Evolutionary conservation across 73 alveolate genomes (phyloP).

Genomic region (Paramecium primaurelia): DNA sequence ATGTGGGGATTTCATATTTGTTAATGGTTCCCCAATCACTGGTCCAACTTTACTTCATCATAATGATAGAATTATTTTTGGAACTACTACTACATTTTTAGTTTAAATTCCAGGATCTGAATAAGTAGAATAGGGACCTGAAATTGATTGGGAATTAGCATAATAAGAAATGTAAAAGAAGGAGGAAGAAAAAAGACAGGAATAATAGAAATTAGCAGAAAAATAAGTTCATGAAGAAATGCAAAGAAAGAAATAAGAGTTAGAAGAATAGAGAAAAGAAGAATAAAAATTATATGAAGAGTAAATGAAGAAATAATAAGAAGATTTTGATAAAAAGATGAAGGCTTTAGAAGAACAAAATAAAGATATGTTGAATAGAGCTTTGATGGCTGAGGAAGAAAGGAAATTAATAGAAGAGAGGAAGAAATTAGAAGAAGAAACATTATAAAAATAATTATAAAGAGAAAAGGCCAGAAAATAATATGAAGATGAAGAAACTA

Average conservation of each 20-base stretch:
- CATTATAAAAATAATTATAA: neutral
- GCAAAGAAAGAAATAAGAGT: constrained; percentile 32
- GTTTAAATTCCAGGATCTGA: constrained; percentile 62
- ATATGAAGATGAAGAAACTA: constrained; percentile 53
- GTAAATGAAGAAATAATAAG: constrained; percentile 43
- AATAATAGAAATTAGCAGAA: constrained; percentile 22
- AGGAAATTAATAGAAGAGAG: constrained; percentile 31
- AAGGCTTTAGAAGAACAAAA: neutral
- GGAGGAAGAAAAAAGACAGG: constrained; percentile 16
- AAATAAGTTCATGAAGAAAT: constrained; percentile 34
- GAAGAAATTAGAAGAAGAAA: constrained; percentile 33
- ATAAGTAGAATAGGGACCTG: constrained; percentile 30
- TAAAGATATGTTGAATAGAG: neutral
- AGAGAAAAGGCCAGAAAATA: constrained; percentile 42
- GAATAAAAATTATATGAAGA: constrained; percentile 46
- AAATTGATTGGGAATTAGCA: constrained; percentile 60
- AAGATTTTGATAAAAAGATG: constrained; percentile 22
- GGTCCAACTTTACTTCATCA: constrained; percentile 35
- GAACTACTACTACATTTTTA: constrained; percentile 71
- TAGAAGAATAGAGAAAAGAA: constrained; percentile 45
- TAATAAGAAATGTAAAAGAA: constrained; percentile 40
- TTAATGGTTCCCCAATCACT: constrained; percentile 57
- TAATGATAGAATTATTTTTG: constrained; percentile 79
- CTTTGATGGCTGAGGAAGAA: constrained; percentile 44
- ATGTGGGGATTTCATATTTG: constrained; percentile 58